Conservation (phyloP, 371 early-diverging fungal genomes). For the Mortierella polycephala region DNA sequence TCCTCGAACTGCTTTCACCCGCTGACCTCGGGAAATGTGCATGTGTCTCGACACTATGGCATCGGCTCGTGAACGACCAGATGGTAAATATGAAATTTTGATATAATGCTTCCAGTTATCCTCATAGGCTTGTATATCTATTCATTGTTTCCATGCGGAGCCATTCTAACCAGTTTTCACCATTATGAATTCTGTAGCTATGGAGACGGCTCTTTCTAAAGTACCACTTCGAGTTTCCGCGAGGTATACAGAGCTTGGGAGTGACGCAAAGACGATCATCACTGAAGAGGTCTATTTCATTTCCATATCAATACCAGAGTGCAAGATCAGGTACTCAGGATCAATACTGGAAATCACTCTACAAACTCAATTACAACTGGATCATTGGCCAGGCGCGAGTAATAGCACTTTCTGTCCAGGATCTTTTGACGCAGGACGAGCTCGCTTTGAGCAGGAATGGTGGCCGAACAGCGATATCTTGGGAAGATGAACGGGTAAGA, state of each 20-base stretch:
- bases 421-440: conserved; percentile 19
- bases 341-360: conserved; percentile 26
- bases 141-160: not conserved
- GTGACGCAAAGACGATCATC: not conserved
- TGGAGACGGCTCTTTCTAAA: conserved; percentile 41
- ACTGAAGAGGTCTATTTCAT: not conserved
- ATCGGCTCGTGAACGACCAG: conserved; percentile 52
- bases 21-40: conserved; percentile 43
- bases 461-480: not conserved
- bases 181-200: conserved; percentile 17
- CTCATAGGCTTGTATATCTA: not conserved
- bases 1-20: conserved; percentile 35
- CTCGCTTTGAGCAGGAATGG: not conserved
- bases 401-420: conserved; percentile 18
- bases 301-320: not conserved
- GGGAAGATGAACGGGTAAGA: not conserved
- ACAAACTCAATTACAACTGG: conserved; percentile 40
- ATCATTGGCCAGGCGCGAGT: conserved; percentile 42
- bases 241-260: conserved; percentile 13
- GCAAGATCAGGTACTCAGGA: not conserved
- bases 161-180: not conserved
- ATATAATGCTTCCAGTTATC: not conserved
- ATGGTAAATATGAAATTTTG: conserved; percentile 13
- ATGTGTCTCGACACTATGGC: conserved; percentile 45
- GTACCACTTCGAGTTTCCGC: conserved; percentile 28